A percentile compares a stretch with the other conserved stretches of the same genome.
These are phyloP conservation scores for Rhodosporidiobolus odoratus DNA, from an alignment of 768 basidiomycete genomes.

Conservation along the genomic window DNA sequence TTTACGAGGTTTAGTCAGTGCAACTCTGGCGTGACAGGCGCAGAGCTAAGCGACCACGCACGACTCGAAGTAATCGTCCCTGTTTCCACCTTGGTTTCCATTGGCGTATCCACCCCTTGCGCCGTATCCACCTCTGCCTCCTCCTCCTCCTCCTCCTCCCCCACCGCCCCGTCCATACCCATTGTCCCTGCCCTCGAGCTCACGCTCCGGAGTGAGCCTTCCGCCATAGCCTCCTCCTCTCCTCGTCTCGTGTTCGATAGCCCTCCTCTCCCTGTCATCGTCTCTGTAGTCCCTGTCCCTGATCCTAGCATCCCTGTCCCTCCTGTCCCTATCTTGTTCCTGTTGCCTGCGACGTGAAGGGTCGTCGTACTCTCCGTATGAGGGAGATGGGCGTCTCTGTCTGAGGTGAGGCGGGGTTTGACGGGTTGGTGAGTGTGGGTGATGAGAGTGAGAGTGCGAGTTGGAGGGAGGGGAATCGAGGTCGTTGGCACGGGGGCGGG, in stretches of 20 bases:
- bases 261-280: slow-evolving; percentile 14
- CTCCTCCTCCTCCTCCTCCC: slow-evolving; percentile 7
- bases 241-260: slow-evolving; percentile 5
- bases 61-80: slow-evolving; percentile 64
- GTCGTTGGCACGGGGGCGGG: slow-evolving; percentile 12
- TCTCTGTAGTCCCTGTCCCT: slow-evolving; percentile 1
- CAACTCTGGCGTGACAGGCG: too few species aligned
- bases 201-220: slow-evolving; percentile 31
- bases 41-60: slow-evolving; percentile 43
- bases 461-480: not conserved
- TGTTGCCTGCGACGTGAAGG: not conserved
- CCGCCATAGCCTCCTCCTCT: slow-evolving; percentile 1
- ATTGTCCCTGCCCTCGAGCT: slow-evolving; percentile 8
- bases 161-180: not conserved
- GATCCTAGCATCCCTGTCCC: not conserved
- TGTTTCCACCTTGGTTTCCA: slow-evolving; percentile 42
- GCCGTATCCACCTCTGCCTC: slow-evolving; percentile 32
- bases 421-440: too few species aligned
- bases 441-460: not conserved
- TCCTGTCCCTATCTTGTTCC: not conserved
- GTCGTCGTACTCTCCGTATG: slow-evolving; percentile 13
- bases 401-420: slow-evolving; percentile 9
- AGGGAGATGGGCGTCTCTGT: slow-evolving; percentile 14
- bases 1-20: too few species aligned
- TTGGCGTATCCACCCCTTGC: slow-evolving; percentile 37